Evolutionary conservation across 352 stramenopile species (phyloP), one percentile per base, ranked within the genome.

Genomic region (Aphanomyces astaci): DNA sequence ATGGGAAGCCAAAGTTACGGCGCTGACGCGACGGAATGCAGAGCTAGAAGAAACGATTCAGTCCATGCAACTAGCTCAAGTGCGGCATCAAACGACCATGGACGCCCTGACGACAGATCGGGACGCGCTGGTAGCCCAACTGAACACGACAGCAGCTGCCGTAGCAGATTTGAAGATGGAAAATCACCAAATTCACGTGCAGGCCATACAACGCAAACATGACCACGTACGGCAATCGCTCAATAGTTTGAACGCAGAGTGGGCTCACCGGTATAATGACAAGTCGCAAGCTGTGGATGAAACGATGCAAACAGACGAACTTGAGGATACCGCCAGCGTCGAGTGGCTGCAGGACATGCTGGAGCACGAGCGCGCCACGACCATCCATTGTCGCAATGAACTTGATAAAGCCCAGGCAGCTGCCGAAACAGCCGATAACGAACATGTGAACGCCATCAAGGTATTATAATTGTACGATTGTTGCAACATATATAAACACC

Each of bases 261-360:
- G 64, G 13, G 55, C 40, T 22, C 17, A 63, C 33, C 22, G 31
- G 24, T 59, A 36, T 36, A 36, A 59, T 27, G 25, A 13, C 15
- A 22, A 59, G n/a, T 59, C 51, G 1, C 5, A 64, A 31, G 25
- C 11, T 27, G 19, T 27, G 36, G 30, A 48, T 36, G 17, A 48
- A n/a, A 13, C 33, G n/a, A 55, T 55, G 13, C 25, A 64, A 28
- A 15, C 31, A 13, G 55, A 64, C 17, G 48, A 30, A 10, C 15
- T 24, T 17, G 36, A 51, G n/a, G 10, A 31, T 11, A 64, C 17
- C 28, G 17, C n/a, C 25, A 64, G 17, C 28, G 15, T 65, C 27
- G 56, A 65, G 56, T 65, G 36, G 40, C 40, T 65, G 2, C 33
- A 65, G 25, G 36, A 65, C 19, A 36, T n/a, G 28, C 53, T 32